These are phyloP conservation scores for Endocalyx cinctus DNA, from an alignment of 2,329 filamentous ascomycete species.

Conservation along the genomic window DNA sequence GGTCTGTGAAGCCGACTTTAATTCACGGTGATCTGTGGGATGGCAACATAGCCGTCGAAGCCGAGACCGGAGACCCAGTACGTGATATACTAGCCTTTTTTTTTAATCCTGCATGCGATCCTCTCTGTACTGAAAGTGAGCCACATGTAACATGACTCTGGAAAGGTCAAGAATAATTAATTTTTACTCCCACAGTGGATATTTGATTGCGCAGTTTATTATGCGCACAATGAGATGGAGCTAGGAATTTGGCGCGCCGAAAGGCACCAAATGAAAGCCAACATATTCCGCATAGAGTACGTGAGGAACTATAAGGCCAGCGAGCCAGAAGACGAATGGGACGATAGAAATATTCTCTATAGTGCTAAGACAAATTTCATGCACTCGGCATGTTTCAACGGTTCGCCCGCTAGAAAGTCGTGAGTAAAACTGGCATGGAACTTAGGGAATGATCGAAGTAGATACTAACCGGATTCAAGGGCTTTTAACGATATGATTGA, in stretches of 20 bases:
- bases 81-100: no score
- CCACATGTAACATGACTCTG: no score
- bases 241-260: conserved; percentile 24
- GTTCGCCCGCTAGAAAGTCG: conserved; percentile 4
- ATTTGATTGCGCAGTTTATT: conserved; percentile 33
- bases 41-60: conserved; percentile 30
- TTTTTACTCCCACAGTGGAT: no score
- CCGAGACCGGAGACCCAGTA: conserved; percentile 22
- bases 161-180: no score
- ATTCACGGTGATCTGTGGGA: conserved; percentile 39
- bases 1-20: conserved; percentile 22
- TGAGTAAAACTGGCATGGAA: neutral
- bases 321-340: conserved; percentile 25
- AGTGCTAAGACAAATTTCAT: conserved; percentile 12
- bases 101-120: no score
- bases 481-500: conserved; percentile 4
- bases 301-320: conserved; percentile 15
- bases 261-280: conserved; percentile 5
- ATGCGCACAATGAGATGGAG: conserved; percentile 36
- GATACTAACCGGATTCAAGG: neutral
- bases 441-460: neutral
- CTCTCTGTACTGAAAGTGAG: no score
- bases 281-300: conserved; percentile 14
- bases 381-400: conserved; percentile 8
- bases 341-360: conserved; percentile 26